Evolutionary conservation across 225 moss, liverwort and hornwort species (phyloP).

Genomic region (Bryoerythrophyllum caledonicum): DNA sequence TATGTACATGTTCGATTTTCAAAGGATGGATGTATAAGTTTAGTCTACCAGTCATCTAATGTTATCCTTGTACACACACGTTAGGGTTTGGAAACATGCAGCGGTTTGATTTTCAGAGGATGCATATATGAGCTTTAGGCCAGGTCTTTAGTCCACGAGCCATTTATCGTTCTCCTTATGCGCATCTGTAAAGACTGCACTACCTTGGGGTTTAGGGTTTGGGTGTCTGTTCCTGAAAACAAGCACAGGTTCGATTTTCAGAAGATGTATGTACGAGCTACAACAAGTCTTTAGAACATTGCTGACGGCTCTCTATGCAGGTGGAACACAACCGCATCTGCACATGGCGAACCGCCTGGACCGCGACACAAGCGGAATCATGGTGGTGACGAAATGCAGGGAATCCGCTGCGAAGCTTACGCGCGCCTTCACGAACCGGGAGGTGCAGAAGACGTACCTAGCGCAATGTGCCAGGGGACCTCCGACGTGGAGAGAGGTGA

Average conservation of each 20-base stretch:
- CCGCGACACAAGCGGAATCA: constrained; percentile 96
- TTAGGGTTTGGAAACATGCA: too few species aligned
- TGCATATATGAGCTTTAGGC: too few species aligned
- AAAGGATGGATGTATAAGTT: too few species aligned
- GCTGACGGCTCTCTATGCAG: constrained; percentile 22
- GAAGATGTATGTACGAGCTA: neutral
- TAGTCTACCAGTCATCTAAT: neutral
- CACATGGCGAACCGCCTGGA: constrained; percentile 97
- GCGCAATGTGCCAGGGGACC: constrained; percentile 64
- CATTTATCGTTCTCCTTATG: neutral
- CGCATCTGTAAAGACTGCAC: too few species aligned
- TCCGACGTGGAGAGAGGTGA: constrained; percentile 53
- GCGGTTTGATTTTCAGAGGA: too few species aligned
- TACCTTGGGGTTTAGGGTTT: too few species aligned
- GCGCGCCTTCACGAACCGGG: constrained; percentile 70
- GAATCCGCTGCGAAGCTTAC: constrained; percentile 79
- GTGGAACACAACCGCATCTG: constrained; percentile 44
- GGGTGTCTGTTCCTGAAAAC: neutral
- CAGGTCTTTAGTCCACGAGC: neutral
- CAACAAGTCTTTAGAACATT: neutral
- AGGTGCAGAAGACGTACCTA: constrained; percentile 85
- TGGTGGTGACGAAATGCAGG: constrained; percentile 86
- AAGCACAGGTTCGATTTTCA: neutral
- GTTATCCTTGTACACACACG: neutral
- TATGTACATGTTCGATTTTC: too few species aligned